A percentile compares a stretch with the other conserved stretches of the same genome.
Conservation (phyloP, 345 rosid species). For the Populus euphratica region DNA sequence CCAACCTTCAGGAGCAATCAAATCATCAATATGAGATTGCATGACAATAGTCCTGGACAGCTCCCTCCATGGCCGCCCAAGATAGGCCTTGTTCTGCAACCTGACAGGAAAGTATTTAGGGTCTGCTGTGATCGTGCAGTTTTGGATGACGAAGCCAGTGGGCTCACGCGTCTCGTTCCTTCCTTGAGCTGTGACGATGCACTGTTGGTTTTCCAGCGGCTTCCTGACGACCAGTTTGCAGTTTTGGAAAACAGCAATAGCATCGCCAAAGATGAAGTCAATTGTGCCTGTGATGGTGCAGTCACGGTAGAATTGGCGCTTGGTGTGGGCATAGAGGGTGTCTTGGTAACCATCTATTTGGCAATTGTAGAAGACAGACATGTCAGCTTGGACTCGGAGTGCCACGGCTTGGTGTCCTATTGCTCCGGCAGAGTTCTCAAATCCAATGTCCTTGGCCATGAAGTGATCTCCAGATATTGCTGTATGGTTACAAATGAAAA, state of each 20-base stretch:
- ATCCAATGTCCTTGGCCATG: conserved; percentile 32
- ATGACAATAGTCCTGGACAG: conserved; percentile 58
- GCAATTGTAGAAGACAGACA: conserved; percentile 23
- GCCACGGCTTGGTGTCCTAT: conserved; percentile 23
- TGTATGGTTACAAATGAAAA: background rate
- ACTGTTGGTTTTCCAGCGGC: conserved; percentile 41
- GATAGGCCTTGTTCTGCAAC: conserved; percentile 40
- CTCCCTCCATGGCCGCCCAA: conserved; percentile 72
- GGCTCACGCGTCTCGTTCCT: conserved; percentile 37
- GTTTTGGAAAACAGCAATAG: conserved; percentile 54
- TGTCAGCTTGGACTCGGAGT: conserved; percentile 6
- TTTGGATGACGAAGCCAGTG: conserved; percentile 56
- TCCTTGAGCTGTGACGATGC: conserved; percentile 70
- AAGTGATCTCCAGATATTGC: conserved; percentile 16
- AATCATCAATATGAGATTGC: conserved; percentile 46
- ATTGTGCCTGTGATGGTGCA: conserved; percentile 25
- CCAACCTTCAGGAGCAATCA: conserved; percentile 69
- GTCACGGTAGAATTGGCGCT: conserved; percentile 33
- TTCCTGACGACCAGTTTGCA: conserved; percentile 53
- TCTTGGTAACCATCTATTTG: conserved; percentile 21
- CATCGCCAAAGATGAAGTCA: conserved; percentile 61
- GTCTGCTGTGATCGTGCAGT: conserved; percentile 52
- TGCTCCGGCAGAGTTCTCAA: conserved; percentile 29
- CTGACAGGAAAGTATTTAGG: conserved; percentile 35
- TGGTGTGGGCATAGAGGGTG: conserved; percentile 24